A percentile compares a stretch with the other conserved stretches of the same genome.
Evolutionary conservation across 1,284 basidiomycete genomes (phyloP).

Genomic region (Chondrostereum purpureum): DNA sequence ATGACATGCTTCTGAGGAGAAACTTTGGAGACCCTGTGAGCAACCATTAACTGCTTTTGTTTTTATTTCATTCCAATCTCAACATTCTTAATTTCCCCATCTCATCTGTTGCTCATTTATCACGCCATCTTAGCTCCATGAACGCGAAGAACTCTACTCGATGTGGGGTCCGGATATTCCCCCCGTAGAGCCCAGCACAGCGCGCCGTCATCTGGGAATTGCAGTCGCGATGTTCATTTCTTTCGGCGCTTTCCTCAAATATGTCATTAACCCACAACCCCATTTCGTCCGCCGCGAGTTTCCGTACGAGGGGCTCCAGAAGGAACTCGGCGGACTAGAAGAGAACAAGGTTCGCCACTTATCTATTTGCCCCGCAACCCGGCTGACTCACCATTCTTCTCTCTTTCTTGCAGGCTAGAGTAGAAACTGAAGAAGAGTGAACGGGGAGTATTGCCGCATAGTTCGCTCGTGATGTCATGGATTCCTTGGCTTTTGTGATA

Average conservation of each 20-base stretch:
- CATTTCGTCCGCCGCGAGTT: conserved; percentile 65
- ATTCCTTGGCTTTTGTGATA: no score
- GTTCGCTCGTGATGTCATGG: no score
- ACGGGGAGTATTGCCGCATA: no score
- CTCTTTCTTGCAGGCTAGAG: conserved; percentile 23
- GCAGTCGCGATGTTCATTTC: conserved; percentile 55
- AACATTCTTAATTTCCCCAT: no score
- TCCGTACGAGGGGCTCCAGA: conserved; percentile 64
- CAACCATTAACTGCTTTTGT: no score
- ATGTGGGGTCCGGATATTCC: conserved; percentile 88
- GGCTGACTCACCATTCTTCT: conserved; percentile 2
- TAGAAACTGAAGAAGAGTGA: conserved; percentile 21
- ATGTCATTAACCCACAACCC: conserved; percentile 45
- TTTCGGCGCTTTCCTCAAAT: conserved; percentile 51
- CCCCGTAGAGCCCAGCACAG: conserved; percentile 45
- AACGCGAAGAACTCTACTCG: conserved; percentile 75
- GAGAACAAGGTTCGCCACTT: conserved; percentile 57
- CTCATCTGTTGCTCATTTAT: no score
- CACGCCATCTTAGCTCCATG: conserved; percentile 57
- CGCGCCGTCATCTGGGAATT: conserved; percentile 57
- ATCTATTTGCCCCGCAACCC: neutral
- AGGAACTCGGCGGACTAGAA: conserved; percentile 67
- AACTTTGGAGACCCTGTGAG: conserved; percentile 80
- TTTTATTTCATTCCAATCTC: no score
- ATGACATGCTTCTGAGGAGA: conserved; percentile 75